phyloP scores from a whole-genome alignment of 805 yeast species.

The Saccharomyces cerevisiae region DNA sequence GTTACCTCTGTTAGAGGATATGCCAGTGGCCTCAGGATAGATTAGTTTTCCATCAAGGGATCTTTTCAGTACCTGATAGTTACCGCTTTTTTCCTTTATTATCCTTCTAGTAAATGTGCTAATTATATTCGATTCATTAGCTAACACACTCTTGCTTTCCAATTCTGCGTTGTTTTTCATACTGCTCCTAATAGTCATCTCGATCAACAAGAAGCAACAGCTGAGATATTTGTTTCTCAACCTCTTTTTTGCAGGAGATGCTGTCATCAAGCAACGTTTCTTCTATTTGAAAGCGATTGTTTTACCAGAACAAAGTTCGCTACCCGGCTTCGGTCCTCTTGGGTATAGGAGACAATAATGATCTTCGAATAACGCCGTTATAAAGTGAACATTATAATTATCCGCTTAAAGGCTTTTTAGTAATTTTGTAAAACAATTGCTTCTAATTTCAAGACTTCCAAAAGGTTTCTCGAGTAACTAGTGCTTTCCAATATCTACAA shows the following conservation, averaged over 20 bases:
- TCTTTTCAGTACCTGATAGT: conserved; percentile 25
- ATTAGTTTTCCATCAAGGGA: conserved; percentile 20
- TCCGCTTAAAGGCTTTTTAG: neutral
- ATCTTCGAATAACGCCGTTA: neutral
- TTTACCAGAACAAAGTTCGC: neutral
- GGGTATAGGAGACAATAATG: neutral
- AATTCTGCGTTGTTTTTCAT: neutral
- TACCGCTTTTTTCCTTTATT: conserved; percentile 28
- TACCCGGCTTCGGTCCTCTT: neutral
- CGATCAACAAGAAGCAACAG: neutral
- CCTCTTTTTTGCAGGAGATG: neutral
- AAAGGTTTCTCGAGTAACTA: neutral
- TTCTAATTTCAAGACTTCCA: neutral
- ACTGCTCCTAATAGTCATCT: neutral
- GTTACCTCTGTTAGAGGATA: conserved; percentile 47
- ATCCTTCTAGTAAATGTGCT: conserved; percentile 22
- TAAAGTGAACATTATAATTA: neutral
- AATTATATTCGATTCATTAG: conserved; percentile 13
- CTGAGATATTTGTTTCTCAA: neutral
- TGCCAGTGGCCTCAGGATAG: conserved; percentile 27
- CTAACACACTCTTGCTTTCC: neutral
- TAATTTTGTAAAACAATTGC: neutral
- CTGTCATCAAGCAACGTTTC: neutral
- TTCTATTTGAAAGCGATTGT: neutral
- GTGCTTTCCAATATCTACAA: neutral